Evolutionary conservation across 345 rosid species (phyloP).

Genomic region (Bretschneidera sinensis): DNA sequence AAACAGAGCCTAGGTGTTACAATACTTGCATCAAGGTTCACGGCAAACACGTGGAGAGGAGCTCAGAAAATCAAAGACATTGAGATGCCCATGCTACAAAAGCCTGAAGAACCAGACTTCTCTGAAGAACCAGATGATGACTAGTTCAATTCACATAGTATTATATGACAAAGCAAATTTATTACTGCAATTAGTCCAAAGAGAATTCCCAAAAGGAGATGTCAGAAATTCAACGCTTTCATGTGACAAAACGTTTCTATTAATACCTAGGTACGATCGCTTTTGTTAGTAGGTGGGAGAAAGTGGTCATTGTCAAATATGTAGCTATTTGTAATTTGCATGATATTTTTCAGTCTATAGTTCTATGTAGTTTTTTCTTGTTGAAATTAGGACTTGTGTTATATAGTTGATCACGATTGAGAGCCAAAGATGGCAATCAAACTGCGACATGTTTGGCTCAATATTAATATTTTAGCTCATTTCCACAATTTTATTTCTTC

Average conservation of each 20-base stretch:
- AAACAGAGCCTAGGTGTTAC: slow-evolving; percentile 68
- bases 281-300: too few species aligned
- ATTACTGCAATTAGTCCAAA: not conserved
- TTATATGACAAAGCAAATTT: not conserved
- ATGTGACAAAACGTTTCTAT: too few species aligned
- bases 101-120: slow-evolving; percentile 90
- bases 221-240: too few species aligned
- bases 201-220: not conserved
- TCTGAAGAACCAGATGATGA: slow-evolving; percentile 50
- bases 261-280: too few species aligned
- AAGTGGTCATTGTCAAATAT: too few species aligned
- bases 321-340: too few species aligned
- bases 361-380: not conserved
- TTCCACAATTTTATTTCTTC: too few species aligned
- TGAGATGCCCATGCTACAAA: slow-evolving; percentile 64
- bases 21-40: slow-evolving; percentile 71
- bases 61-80: slow-evolving; percentile 60
- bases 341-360: not conserved
- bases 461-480: too few species aligned
- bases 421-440: not conserved
- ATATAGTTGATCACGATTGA: not conserved
- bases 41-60: slow-evolving; percentile 83
- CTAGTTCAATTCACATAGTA: not conserved
- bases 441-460: too few species aligned
- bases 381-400: not conserved